phyloP scores from a whole-genome alignment of 352 stramenopile species.

The Phytopythium aichiense region DNA sequence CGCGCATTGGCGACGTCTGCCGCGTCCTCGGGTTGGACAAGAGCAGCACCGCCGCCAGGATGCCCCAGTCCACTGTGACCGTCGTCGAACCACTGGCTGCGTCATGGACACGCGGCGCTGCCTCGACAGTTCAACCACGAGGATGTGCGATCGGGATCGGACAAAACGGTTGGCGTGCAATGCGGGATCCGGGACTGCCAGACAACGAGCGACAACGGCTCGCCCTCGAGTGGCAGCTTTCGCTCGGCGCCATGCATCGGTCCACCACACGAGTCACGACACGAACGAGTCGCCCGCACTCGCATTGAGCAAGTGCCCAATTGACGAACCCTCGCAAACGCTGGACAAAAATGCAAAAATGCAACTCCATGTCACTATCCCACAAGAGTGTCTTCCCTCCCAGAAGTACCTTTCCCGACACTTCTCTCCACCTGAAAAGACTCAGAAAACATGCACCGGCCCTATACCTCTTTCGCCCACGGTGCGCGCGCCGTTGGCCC shows the following conservation, averaged over 20 bases:
- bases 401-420: background rate
- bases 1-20: background rate
- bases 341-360: too few species aligned
- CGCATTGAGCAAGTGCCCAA: too few species aligned
- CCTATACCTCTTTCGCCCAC: slow-evolving; percentile 2
- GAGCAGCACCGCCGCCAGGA: background rate
- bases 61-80: too few species aligned
- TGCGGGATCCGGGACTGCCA: background rate
- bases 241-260: background rate
- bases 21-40: background rate
- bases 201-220: background rate
- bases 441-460: background rate
- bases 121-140: slow-evolving; percentile 1
- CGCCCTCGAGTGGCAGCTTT: background rate
- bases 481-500: background rate
- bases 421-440: background rate
- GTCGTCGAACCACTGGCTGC: background rate
- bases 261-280: too few species aligned
- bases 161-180: slow-evolving; percentile 1
- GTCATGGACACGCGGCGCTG: slow-evolving; percentile 3
- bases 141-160: background rate
- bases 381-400: too few species aligned
- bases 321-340: too few species aligned
- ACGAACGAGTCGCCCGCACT: background rate
- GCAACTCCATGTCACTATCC: too few species aligned